Evolutionary conservation across 2,329 filamentous ascomycete species (phyloP).

Genomic region (Parafenestella ontariensis): DNA sequence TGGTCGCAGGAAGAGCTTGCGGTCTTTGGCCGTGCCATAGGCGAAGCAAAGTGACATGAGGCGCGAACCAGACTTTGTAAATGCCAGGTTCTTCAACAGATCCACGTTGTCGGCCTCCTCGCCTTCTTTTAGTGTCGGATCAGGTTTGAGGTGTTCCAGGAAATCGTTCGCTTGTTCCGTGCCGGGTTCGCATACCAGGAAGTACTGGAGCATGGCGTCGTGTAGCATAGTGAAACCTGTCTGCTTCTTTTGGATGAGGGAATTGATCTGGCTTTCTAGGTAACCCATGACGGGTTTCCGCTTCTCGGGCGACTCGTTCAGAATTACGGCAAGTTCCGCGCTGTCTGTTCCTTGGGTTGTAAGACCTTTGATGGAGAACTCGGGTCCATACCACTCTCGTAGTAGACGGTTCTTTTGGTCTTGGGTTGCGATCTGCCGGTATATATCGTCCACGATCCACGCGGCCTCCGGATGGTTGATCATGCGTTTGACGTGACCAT

Average conservation of each 20-base stretch:
- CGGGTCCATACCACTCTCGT: conserved; percentile 94
- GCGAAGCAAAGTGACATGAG: conserved; percentile 84
- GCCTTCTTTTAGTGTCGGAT: conserved; percentile 74
- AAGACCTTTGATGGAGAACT: conserved; percentile 81
- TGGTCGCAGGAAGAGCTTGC: conserved; percentile 84
- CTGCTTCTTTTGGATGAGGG: conserved; percentile 93
- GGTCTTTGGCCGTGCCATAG: conserved; percentile 87
- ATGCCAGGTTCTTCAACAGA: conserved; percentile 91
- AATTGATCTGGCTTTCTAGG: conserved; percentile 85
- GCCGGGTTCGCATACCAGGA: conserved; percentile 76
- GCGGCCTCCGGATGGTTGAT: conserved; percentile 96
- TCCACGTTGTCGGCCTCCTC: conserved; percentile 60
- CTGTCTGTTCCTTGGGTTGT: conserved; percentile 56
- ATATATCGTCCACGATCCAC: conserved; percentile 98
- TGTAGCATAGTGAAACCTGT: conserved; percentile 98
- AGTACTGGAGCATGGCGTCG: conserved; percentile 98
- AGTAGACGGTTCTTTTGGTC: conserved; percentile 85
- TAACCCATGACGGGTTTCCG: conserved; percentile 85
- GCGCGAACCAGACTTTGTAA: conserved; percentile 86
- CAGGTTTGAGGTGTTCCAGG: conserved; percentile 86
- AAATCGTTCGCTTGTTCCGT: conserved; percentile 87
- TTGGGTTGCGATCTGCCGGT: conserved; percentile 83
- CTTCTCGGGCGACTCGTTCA: conserved; percentile 83
- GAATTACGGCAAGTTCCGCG: conserved; percentile 75
- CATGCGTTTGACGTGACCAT: conserved; percentile 87